Evolutionary conservation across 2,329 filamentous ascomycete species (phyloP).

Genomic region (Cordyceps fumosorosea): DNA sequence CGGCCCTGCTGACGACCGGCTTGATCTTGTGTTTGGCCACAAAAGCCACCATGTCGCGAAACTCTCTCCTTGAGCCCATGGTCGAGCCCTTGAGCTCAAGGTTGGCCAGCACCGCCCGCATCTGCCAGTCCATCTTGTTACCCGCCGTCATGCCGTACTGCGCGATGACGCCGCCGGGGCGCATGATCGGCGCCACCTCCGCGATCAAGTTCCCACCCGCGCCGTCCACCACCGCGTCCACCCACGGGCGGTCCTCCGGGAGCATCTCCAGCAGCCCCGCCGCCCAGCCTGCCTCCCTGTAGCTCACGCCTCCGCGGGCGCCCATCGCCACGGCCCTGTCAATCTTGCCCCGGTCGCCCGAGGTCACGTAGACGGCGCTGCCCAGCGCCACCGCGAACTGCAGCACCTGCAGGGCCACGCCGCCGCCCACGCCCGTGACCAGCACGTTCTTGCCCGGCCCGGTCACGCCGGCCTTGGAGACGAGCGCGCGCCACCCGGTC

Average conservation of each 20-base stretch:
- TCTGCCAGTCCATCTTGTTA: slow-evolving; percentile 81
- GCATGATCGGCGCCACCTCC: slow-evolving; percentile 61
- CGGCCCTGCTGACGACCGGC: slow-evolving; percentile 69
- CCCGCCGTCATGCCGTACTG: slow-evolving; percentile 86
- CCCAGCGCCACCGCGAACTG: slow-evolving; percentile 72
- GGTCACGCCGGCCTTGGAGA: slow-evolving; percentile 66
- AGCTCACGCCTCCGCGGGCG: slow-evolving; percentile 71
- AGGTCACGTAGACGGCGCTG: slow-evolving; percentile 73
- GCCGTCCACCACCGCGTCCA: slow-evolving; percentile 86
- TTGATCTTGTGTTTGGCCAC: slow-evolving; percentile 65
- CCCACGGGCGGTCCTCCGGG: slow-evolving; percentile 55
- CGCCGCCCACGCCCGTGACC: slow-evolving; percentile 87
- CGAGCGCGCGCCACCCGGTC: slow-evolving; percentile 80
- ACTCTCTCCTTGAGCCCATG: slow-evolving; percentile 88
- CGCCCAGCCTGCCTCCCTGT: slow-evolving; percentile 75
- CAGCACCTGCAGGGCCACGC: slow-evolving; percentile 76
- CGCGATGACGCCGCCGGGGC: slow-evolving; percentile 75
- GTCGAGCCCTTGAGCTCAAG: slow-evolving; percentile 80
- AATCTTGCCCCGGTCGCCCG: slow-evolving; percentile 68
- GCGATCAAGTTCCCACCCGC: slow-evolving; percentile 77
- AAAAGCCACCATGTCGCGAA: slow-evolving; percentile 83
- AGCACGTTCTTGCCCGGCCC: slow-evolving; percentile 66
- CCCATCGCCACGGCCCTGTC: slow-evolving; percentile 64
- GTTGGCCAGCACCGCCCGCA: slow-evolving; percentile 79
- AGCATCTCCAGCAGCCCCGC: slow-evolving; percentile 61